These are phyloP conservation scores for Otatea glauca DNA, from an alignment of 176 grass and related monocot species.

Conservation along the genomic window DNA sequence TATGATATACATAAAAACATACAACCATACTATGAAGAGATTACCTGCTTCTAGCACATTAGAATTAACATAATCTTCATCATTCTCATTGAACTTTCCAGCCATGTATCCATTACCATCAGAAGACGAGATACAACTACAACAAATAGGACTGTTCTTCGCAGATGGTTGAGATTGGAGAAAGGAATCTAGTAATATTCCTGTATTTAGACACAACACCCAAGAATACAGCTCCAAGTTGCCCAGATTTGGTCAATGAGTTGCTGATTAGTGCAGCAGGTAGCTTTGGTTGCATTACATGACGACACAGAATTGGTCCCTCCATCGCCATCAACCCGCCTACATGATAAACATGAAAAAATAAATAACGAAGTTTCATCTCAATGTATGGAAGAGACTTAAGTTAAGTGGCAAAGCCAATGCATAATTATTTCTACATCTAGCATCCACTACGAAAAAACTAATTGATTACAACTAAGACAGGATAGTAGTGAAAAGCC, in stretches of 20 bases:
- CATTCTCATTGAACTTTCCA: conserved; percentile 79
- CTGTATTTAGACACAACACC: conserved; percentile 57
- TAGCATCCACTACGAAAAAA: not conserved
- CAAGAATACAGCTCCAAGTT: conserved; percentile 56
- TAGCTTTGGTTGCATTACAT: conserved; percentile 59
- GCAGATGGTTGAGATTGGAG: conserved; percentile 37
- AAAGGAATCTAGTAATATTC: conserved; percentile 48
- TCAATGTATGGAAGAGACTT: not conserved
- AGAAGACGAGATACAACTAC: conserved; percentile 83
- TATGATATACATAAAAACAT: not conserved
- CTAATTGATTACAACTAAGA: not conserved
- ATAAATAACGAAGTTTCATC: conserved; percentile 13
- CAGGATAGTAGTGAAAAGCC: not conserved
- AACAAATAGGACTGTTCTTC: conserved; percentile 52
- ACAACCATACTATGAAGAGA: not conserved
- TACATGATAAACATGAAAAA: conserved; percentile 10
- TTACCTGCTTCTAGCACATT: conserved; percentile 91
- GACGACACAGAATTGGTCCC: conserved; percentile 62
- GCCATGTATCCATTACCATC: conserved; percentile 80
- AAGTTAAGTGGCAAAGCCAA: not conserved
- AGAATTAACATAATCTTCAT: conserved; percentile 89
- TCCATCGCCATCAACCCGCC: conserved; percentile 63
- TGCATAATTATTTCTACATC: not conserved
- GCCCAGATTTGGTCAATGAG: conserved; percentile 50
- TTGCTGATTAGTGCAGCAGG: conserved; percentile 46